Evolutionary conservation across 2,329 filamentous ascomycete genomes (phyloP), one percentile per base, ranked within the genome.

Genomic region (Elsinoe fawcettii): DNA sequence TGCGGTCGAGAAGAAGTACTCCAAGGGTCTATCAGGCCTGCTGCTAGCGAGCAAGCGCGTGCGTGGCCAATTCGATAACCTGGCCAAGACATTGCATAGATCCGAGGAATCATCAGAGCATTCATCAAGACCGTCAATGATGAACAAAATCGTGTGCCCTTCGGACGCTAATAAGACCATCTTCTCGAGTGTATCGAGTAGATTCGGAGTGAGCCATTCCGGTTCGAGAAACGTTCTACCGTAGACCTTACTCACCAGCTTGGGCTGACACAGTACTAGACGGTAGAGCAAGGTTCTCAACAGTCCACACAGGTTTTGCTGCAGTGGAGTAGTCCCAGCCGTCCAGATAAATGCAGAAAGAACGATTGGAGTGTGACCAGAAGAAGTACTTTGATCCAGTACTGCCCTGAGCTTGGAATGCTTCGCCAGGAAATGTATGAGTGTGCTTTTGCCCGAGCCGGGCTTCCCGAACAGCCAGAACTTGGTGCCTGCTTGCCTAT

Each of bases 401-500:
- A 47, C 11, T 20, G 23, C 7, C 25, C 12, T 5, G 14, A 18
- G 44, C 14, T 3, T 12, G 22, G n/a, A n/a, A n/a, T 55, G 34
- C 8, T 20, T 22, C 22, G 11, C 9, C 2, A 55, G 36, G 30
- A 22, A 43, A n/a, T 37, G 4, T 34, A 55, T 55, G 2, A 55
- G 51, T 22, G 51, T 55, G 16, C 51, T 55, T 18, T 55, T 55
- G 4, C 51, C 51, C 5, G 51, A 55, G 3, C 51, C 34, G 2
- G 51, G 32, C n/a, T 53, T 53, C 11, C 49, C 49, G n/a, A 27
- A 25, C 3, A 53, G n/a, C 49, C 49, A 53, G 49, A 53, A 53
- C 18, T 12, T 32, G 18, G 44, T 25, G 5, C 27, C 27, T 5
- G 7, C 4, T 27, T 12, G 22, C 22, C 2, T 22, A 18, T 27